Conservation (phyloP, 305 asterid genomes). For the Ilex paraguariensis region DNA sequence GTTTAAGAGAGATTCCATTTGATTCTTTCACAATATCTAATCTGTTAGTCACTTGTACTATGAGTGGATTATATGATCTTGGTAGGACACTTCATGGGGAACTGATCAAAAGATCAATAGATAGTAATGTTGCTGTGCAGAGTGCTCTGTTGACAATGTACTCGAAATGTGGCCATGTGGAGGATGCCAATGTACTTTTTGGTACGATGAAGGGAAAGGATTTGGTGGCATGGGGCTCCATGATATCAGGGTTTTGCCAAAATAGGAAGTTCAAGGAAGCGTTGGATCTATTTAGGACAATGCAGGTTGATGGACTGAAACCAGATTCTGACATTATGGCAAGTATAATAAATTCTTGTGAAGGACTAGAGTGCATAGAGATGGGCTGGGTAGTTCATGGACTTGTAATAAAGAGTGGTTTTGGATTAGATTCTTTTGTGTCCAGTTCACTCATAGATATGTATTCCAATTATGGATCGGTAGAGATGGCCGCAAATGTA, state of each 20-base stretch:
- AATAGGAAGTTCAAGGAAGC: conserved; percentile 45
- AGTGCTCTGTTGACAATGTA: conserved; percentile 80
- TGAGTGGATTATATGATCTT: conserved; percentile 30
- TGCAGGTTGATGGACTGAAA: conserved; percentile 45
- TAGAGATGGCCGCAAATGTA: conserved; percentile 38
- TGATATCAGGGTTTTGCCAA: conserved; percentile 56
- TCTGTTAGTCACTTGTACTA: conserved; percentile 47
- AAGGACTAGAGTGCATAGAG: conserved; percentile 24
- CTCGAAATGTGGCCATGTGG: conserved; percentile 50
- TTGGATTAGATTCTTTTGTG: conserved; percentile 45
- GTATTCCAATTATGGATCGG: conserved; percentile 52
- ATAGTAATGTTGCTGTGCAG: conserved; percentile 42
- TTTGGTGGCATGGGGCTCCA: conserved; percentile 81
- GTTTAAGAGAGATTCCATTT: conserved; percentile 26
- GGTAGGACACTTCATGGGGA: conserved; percentile 63
- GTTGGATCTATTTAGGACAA: conserved; percentile 39
- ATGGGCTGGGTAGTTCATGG: conserved; percentile 60
- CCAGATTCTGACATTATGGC: conserved; percentile 53
- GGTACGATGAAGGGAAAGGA: conserved; percentile 53
- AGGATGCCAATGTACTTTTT: conserved; percentile 45
- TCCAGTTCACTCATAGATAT: conserved; percentile 61
- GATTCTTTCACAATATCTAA: conserved; percentile 73
- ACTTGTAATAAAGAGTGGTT: conserved; percentile 49
- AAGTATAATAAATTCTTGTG: conserved; percentile 41
- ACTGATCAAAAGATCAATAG: conserved; percentile 50